phyloP scores from a whole-genome alignment of 176 grass and related monocot genomes.

The Secale cereale region DNA sequence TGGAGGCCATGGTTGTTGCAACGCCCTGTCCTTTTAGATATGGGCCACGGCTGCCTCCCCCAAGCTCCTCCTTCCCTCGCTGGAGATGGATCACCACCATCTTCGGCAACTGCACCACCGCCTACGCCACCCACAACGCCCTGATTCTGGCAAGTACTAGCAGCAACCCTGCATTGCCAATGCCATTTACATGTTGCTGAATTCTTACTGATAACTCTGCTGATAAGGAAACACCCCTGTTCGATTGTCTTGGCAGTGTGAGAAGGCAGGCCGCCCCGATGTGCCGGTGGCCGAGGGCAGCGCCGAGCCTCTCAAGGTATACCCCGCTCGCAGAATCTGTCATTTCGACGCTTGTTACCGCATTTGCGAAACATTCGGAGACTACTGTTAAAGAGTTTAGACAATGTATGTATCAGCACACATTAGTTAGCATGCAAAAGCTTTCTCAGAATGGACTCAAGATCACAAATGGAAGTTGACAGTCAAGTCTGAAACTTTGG shows the following conservation, averaged over 20 bases:
- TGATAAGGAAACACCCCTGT: background rate
- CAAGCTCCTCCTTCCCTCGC: no score
- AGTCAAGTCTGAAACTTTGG: no score
- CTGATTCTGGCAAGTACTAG: constrained; percentile 57
- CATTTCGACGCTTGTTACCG: background rate
- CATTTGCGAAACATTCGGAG: background rate
- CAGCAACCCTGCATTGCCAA: background rate
- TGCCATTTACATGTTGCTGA: background rate
- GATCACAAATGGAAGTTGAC: no score
- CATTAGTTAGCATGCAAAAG: no score
- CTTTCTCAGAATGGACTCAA: background rate
- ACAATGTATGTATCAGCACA: background rate
- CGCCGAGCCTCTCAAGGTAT: no score
- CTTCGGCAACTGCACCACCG: constrained; percentile 68
- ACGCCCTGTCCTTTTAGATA: no score
- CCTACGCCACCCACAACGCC: constrained; percentile 65
- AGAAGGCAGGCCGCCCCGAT: constrained; percentile 63
- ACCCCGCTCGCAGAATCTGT: no score
- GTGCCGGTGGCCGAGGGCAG: constrained; percentile 79
- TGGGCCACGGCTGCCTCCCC: no score
- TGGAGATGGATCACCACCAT: no score
- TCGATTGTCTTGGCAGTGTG: constrained; percentile 54
- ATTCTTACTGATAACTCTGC: background rate
- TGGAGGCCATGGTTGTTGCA: no score
- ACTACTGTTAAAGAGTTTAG: no score